Conservation (phyloP, 2,329 filamentous ascomycete species). For the Colletotrichum truncatum region DNA sequence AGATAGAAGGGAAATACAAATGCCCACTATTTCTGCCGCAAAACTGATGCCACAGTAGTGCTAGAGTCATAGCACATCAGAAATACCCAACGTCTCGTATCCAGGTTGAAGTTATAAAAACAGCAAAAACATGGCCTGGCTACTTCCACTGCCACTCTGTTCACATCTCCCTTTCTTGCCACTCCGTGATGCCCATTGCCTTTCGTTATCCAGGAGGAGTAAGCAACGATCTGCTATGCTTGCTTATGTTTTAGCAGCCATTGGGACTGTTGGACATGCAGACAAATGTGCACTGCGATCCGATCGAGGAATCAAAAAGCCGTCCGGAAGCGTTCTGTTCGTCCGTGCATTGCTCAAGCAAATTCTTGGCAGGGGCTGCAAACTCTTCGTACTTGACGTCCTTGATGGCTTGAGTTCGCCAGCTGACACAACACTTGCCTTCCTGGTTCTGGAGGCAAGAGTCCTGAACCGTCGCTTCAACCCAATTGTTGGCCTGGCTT, state of each 20-base stretch:
- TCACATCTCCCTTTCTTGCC: too few species aligned
- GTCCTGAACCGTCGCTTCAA: neutral
- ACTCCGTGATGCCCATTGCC: too few species aligned
- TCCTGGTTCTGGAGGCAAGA: neutral
- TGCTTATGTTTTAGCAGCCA: neutral
- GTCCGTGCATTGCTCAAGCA: neutral
- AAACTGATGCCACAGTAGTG: too few species aligned
- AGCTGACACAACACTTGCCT: neutral
- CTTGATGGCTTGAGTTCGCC: neutral
- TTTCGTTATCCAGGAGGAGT: too few species aligned
- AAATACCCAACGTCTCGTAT: too few species aligned
- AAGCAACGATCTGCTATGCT: too few species aligned
- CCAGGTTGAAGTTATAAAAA: too few species aligned
- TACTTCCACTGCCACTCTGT: too few species aligned
- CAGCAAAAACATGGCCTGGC: too few species aligned
- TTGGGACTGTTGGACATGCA: neutral
- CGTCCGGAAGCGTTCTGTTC: neutral
- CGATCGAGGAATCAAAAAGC: neutral
- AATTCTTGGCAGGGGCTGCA: neutral
- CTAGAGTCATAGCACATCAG: too few species aligned
- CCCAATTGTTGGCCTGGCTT: neutral
- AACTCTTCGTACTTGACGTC: neutral
- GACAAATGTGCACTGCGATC: neutral
- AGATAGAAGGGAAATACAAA: too few species aligned
- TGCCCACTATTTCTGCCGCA: too few species aligned